Base-by-base conservation (phyloP, 441 rosid species). In the Populus trichocarpa region DNA sequence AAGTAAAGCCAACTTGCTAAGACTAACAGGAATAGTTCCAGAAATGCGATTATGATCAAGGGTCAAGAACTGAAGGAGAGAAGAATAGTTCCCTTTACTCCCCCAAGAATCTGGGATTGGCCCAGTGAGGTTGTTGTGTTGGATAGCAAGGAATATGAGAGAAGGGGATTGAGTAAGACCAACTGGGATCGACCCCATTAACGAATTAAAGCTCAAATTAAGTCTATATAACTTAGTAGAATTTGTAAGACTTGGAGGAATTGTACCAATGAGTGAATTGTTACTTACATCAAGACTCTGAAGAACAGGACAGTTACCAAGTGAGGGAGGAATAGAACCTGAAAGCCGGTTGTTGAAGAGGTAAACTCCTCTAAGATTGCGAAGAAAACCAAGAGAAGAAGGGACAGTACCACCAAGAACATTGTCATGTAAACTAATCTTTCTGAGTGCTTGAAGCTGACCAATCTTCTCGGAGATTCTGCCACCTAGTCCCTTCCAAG, bases 401-500 rank as follows among this genome's bases (percentile, higher is more conserved):
- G 98, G 98, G 80, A 94, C 82, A 1, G 85, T 68, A 2, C 98
- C 98, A 3, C 79, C 88, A 23, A 94, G 88, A 50, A 79, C 75
- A 79, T 94, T 92, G 82, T 94, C 91, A 35, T 92, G 97, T 32
- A 94, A 84, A 82, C 96, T 92, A 65, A 94, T 89, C 83, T 89
- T 92, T 18, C 97, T 82, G 2, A 94, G 91, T 8, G 90, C 90
- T 78, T 79, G 96, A 80, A 94, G 90, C 73, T 89, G 95, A 11
- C 97, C 96, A 12, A 94, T 88, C 75, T 91, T 90, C 80, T 89
- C 93, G 11, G 96, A 86, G 70, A 94, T 86, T 76, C 80, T 81
- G 13, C 97, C 98, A 38, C 97, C 94, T 32, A 94, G 88, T 66
- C 89, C 84, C 75, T 83, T 92, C 98, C 97, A 94, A 3, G 98